Evolutionary conservation across 2,329 filamentous ascomycete species (phyloP), one percentile per base, ranked within the genome.

Genomic region (Aspergillus sp.): DNA sequence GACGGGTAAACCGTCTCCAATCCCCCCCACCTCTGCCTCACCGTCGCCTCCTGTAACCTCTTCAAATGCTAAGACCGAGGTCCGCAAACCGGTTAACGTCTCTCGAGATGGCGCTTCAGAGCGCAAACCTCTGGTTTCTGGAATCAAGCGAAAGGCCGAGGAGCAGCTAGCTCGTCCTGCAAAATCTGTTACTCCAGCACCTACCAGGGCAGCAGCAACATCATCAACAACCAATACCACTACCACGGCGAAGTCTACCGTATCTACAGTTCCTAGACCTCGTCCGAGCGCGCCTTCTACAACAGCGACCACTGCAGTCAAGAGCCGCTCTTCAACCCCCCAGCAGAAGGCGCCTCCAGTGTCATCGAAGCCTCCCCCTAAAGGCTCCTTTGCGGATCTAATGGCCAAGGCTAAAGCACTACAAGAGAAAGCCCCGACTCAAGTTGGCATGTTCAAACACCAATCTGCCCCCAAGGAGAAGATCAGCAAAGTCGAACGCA

Each of bases 361-460:
- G 17, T 72, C 71, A 10, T 71, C 74, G 23, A 80, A 79, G 57
- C 74, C 82, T 4, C 82, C 83, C 5, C 84, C 84, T 61, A 84
- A 83, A 67, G 84, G 84, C 28, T 85, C 83, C 1, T 89, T 83
- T 71, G 82, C 85, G 47, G 85, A 85, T 53, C 79, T 88, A 47
- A 80, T 89, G 74, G 80, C 80, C 59, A 80, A 82, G 66, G 87
- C 86, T 48, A 84, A 87, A 69, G 82, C 82, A 52, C 79, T 80
- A 58, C 80, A 78, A 68, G 75, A 81, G 54, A 77, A 79, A 64
- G 78, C 78, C 13, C 74, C 79, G 23, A 72, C 78, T 39, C 67
- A 74, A 57, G 72, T 83, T 39, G 84, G 84, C 41, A 77, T 81
- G 48, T 82, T 87, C 70, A 86, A 84, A 69, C 83, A 87, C 67